Evolutionary conservation across 2,329 filamentous ascomycete genomes (phyloP), one percentile per base, ranked within the genome.

Genomic region (Calonectria leucothoes): DNA sequence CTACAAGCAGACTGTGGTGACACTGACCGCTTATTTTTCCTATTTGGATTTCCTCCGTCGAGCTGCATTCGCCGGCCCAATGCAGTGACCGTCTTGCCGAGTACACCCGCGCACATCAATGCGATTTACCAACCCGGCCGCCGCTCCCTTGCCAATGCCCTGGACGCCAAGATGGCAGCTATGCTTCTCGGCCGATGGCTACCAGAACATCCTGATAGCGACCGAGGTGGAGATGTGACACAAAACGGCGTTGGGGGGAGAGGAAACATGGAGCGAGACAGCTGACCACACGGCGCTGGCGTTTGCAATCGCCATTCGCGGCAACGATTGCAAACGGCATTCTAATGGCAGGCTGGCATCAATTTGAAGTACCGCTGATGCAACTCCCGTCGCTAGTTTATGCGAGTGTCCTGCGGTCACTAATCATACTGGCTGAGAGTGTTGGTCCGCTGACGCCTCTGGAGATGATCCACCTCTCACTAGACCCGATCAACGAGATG

Each of bases 281-380:
- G 20, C 33, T 39, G 23, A 33, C 55, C n/a, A 25, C 37, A n/a
- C 17, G 42, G 8, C 42, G 35, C 25, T 17, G 57, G 37, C 49
- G 39, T 23, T 37, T 52, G 25, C 51, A 7, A 45, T 66, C 72
- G 72, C 72, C 59, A 71, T 68, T 49, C 48, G 72, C 72, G 72
- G 72, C 39, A 69, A 69, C 52, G 39, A 42, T 49, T 57, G 69
- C 69, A 72, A 71, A 66, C 70, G 15, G 29, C 48, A 45, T 15
- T 49, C 45, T 39, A 73, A 71, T 71, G 33, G 57, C 49, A 49
- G 48, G 20, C 39, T n/a, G 14, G 68, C 35, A 23, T 57, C 45
- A 17, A 31, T 55, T 49, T 51, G 52, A 65, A 35, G 61, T 66
- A 55, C 31, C 33, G 25, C 67, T 66, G 61, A 35, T 61, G 51